Conservation (phyloP, 2,329 filamentous ascomycete genomes). For the Celoporthe dispersa region DNA sequence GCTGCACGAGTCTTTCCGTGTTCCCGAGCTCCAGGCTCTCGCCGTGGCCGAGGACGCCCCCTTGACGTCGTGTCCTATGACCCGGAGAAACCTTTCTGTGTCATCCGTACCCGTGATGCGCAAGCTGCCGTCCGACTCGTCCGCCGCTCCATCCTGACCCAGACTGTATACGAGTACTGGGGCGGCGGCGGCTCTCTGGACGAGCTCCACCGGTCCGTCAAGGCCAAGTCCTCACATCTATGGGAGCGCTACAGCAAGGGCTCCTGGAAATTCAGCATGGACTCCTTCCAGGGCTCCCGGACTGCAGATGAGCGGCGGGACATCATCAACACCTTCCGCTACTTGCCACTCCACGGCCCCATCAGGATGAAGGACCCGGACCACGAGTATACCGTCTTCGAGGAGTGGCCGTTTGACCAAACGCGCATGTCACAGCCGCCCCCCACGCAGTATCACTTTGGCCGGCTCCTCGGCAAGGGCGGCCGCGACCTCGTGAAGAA, state of each 20-base stretch:
- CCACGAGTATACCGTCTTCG: slow-evolving; percentile 78
- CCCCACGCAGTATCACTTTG: slow-evolving; percentile 70
- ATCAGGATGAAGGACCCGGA: slow-evolving; percentile 78
- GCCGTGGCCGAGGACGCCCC: slow-evolving; percentile 70
- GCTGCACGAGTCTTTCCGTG: slow-evolving; percentile 86
- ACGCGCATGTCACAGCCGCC: slow-evolving; percentile 52
- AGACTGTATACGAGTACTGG: slow-evolving; percentile 90
- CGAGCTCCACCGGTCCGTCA: slow-evolving; percentile 69
- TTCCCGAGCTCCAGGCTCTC: slow-evolving; percentile 81
- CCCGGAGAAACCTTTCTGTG: slow-evolving; percentile 81
- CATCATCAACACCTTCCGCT: slow-evolving; percentile 82
- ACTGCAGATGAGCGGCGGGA: slow-evolving; percentile 64
- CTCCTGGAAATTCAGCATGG: slow-evolving; percentile 84
- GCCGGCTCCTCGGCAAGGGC: slow-evolving; percentile 70
- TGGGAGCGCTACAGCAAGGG: slow-evolving; percentile 68
- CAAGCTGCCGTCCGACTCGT: slow-evolving; percentile 70
- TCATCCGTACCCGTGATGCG: slow-evolving; percentile 68
- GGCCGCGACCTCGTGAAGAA: slow-evolving; percentile 69
- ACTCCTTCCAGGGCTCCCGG: slow-evolving; percentile 79
- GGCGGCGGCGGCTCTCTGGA: slow-evolving; percentile 70
- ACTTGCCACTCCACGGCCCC: slow-evolving; percentile 76
- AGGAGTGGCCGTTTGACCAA: slow-evolving; percentile 71
- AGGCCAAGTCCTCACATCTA: slow-evolving; percentile 58
- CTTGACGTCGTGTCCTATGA: slow-evolving; percentile 78
- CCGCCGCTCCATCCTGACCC: slow-evolving; percentile 77